phyloP scores from a whole-genome alignment of 305 asterid species.

The Rubia peregrina region DNA sequence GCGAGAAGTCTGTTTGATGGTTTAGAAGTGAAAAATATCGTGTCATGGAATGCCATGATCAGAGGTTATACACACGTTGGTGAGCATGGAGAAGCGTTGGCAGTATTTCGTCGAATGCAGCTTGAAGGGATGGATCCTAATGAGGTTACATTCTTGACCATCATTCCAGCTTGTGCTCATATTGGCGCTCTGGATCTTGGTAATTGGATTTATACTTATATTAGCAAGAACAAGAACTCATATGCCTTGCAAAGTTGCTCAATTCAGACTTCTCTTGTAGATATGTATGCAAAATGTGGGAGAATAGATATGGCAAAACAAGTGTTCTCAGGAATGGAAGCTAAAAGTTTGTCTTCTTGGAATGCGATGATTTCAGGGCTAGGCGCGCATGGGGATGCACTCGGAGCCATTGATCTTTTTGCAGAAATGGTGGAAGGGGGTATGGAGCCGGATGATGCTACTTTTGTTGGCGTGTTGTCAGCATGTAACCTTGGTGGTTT shows the following conservation, averaged over 20 bases:
- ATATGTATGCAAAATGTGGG: conserved; percentile 71
- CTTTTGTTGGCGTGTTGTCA: too few relatives aligned
- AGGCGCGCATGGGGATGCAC: conserved; percentile 64
- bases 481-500: conserved; percentile 55
- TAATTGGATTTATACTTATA: conserved; percentile 55
- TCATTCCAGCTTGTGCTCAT: conserved; percentile 59
- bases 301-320: conserved; percentile 48
- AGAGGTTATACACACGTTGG: conserved; percentile 8
- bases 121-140: conserved; percentile 36
- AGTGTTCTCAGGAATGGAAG: conserved; percentile 32
- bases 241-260: conserved; percentile 34
- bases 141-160: conserved; percentile 51
- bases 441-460: too few relatives aligned
- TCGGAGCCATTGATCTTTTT: conserved; percentile 44
- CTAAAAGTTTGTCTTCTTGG: conserved; percentile 47
- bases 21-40: conserved; percentile 6
- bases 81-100: conserved; percentile 45
- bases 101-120: conserved; percentile 45
- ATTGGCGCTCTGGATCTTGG: conserved; percentile 68
- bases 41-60: too few relatives aligned
- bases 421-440: conserved; percentile 27
- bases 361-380: conserved; percentile 65
- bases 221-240: conserved; percentile 29
- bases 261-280: conserved; percentile 56
- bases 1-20: conserved; percentile 42